phyloP scores from a whole-genome alignment of 1,284 basidiomycete species.

The Rhodotorula sp. region DNA sequence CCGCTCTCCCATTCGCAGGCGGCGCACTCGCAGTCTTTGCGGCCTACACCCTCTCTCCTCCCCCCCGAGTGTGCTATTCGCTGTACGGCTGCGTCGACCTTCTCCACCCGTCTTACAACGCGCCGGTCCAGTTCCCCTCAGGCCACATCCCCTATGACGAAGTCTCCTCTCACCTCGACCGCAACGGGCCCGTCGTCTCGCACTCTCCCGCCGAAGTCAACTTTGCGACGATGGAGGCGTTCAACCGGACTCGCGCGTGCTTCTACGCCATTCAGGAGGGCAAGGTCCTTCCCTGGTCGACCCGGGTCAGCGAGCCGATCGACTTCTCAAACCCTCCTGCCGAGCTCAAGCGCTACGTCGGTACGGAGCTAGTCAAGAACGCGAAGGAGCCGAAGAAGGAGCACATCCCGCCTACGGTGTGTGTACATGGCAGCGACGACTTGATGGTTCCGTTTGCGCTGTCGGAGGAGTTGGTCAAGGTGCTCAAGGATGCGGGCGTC shows the following conservation, averaged over 20 bases:
- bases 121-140: slow-evolving; percentile 26
- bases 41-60: slow-evolving; percentile 15
- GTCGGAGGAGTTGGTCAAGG: slow-evolving; percentile 15
- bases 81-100: slow-evolving; percentile 27
- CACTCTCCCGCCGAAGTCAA: slow-evolving; percentile 31
- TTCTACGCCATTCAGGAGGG: slow-evolving; percentile 36
- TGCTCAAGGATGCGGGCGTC: slow-evolving; percentile 9
- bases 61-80: slow-evolving; percentile 14
- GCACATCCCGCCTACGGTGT: slow-evolving; percentile 25
- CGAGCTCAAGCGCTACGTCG: slow-evolving; percentile 12
- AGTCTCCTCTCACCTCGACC: slow-evolving; percentile 20
- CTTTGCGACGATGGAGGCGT: slow-evolving; percentile 22
- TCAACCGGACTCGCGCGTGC: slow-evolving; percentile 22
- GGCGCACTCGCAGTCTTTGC: slow-evolving; percentile 27
- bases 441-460: slow-evolving; percentile 24
- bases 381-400: neutral
- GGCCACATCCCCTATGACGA: slow-evolving; percentile 12
- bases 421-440: slow-evolving; percentile 26
- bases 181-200: slow-evolving; percentile 23
- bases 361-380: slow-evolving; percentile 3
- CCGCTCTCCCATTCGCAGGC: neutral
- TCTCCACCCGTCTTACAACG: slow-evolving; percentile 25
- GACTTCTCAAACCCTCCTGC: slow-evolving; percentile 2
- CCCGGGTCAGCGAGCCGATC: neutral
- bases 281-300: slow-evolving; percentile 2